Percentiles rank a stretch among this genome's conserved stretches.
Evolutionary conservation across 345 rosid genomes (phyloP).

Genomic region (Eucalyptus cloeziana): DNA sequence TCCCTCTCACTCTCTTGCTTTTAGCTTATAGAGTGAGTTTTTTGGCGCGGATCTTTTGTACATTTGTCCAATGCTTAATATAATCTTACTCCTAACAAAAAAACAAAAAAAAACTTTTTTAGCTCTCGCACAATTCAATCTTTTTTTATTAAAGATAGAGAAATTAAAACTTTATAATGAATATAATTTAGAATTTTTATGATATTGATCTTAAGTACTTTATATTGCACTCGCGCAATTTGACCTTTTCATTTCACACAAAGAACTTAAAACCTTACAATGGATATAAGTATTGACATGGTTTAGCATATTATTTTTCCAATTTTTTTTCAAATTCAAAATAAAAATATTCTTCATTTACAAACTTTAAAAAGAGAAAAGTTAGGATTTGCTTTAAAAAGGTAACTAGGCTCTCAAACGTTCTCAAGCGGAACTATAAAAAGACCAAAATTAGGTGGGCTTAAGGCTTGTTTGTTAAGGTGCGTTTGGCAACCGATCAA

Average conservation of each 20-base stretch:
- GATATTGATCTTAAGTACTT: not conserved
- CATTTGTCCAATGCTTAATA: too few relatives aligned
- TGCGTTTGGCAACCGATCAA: too few relatives aligned
- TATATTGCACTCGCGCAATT: too few relatives aligned
- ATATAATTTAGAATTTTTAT: not conserved
- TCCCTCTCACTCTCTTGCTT: too few relatives aligned
- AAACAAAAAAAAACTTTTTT: not conserved
- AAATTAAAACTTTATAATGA: not conserved
- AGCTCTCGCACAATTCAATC: not conserved
- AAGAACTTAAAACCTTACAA: not conserved
- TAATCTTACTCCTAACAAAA: too few relatives aligned
- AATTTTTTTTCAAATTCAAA: not conserved
- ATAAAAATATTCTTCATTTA: not conserved
- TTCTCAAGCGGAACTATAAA: not conserved
- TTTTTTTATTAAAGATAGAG: not conserved
- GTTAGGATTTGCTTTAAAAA: not conserved
- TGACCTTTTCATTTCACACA: not conserved
- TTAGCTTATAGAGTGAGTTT: too few relatives aligned
- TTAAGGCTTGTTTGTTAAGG: too few relatives aligned
- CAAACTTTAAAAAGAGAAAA: not conserved
- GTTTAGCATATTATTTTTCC: not conserved
- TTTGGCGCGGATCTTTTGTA: too few relatives aligned
- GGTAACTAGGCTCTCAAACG: not conserved
- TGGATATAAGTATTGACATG: not conserved
- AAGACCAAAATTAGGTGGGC: not conserved